Percentiles rank a stretch among this genome's conserved stretches.
These are phyloP conservation scores for Dacryopinax spathularia DNA, from an alignment of 768 basidiomycete genomes.

Conservation along the genomic window DNA sequence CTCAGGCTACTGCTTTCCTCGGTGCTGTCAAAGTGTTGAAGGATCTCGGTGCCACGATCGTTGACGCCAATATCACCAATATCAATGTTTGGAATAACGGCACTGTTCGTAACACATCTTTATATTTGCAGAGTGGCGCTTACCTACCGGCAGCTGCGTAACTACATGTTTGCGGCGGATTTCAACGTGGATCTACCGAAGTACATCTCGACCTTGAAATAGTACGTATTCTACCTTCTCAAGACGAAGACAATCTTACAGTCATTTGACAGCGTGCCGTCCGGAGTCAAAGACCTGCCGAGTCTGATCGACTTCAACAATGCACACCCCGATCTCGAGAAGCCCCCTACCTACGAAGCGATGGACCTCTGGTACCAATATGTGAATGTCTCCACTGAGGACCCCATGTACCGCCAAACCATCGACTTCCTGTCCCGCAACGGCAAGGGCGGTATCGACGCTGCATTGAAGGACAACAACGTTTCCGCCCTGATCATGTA, in stretches of 20 bases:
- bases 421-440: too few relatives aligned
- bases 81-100: too few relatives aligned
- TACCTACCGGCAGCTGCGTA: conserved; percentile 36
- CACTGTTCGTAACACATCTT: too few relatives aligned
- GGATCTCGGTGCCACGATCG: conserved; percentile 33
- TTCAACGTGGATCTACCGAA: conserved; percentile 36
- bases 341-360: too few relatives aligned
- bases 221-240: background rate
- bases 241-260: too few relatives aligned
- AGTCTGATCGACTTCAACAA: conserved; percentile 48
- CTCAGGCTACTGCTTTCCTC: conserved; percentile 30
- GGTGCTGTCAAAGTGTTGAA: conserved; percentile 27
- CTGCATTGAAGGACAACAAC: too few relatives aligned
- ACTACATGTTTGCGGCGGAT: conserved; percentile 36
- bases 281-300: conserved; percentile 40
- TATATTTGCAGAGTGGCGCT: conserved; percentile 41
- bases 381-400: too few relatives aligned
- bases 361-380: too few relatives aligned
- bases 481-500: too few relatives aligned
- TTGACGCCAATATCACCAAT: conserved; percentile 53
- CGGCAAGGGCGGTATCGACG: too few relatives aligned
- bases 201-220: background rate
- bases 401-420: too few relatives aligned
- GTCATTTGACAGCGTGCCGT: conserved; percentile 36
- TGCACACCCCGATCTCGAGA: conserved; percentile 35